These are phyloP conservation scores for Neohortaea acidophila DNA, from an alignment of 495 filamentous ascomycete species.

Conservation along the genomic window DNA sequence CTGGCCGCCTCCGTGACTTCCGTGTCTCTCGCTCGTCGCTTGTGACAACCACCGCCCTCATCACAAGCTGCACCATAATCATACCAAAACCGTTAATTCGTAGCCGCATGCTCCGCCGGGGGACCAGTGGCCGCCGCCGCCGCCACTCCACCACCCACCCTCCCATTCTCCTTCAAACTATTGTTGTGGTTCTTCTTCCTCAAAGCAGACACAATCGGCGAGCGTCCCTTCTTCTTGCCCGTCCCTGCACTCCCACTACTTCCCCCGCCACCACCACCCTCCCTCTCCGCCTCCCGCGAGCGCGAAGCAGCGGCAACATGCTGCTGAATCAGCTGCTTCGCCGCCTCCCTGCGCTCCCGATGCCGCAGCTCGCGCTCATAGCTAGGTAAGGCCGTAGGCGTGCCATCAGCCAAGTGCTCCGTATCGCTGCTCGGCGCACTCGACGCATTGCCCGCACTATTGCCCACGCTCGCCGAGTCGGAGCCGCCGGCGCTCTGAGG, in stretches of 20 bases:
- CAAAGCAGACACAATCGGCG: conserved; percentile 12
- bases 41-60: not conserved
- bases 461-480: conserved; percentile 2
- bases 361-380: conserved; percentile 16
- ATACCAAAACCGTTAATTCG: not conserved
- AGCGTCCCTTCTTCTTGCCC: not conserved
- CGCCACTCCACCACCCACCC: conserved; percentile 9
- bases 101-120: not conserved
- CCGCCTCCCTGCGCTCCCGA: conserved; percentile 12
- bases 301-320: conserved; percentile 12
- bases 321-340: conserved; percentile 11
- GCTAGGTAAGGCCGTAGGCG: conserved; percentile 14
- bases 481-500: not conserved
- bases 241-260: not conserved
- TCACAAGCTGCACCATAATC: not conserved
- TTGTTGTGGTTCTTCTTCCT: conserved; percentile 25
- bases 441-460: conserved; percentile 11
- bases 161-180: conserved; percentile 12
- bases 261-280: conserved; percentile 7
- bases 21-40: not conserved
- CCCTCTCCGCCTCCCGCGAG: conserved; percentile 7
- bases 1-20: not conserved
- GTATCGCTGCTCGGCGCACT: conserved; percentile 15
- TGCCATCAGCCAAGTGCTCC: conserved; percentile 2
- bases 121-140: not conserved